phyloP scores from a whole-genome alignment of 192 early-diverging fungal species.

The Coemansia biformis region DNA sequence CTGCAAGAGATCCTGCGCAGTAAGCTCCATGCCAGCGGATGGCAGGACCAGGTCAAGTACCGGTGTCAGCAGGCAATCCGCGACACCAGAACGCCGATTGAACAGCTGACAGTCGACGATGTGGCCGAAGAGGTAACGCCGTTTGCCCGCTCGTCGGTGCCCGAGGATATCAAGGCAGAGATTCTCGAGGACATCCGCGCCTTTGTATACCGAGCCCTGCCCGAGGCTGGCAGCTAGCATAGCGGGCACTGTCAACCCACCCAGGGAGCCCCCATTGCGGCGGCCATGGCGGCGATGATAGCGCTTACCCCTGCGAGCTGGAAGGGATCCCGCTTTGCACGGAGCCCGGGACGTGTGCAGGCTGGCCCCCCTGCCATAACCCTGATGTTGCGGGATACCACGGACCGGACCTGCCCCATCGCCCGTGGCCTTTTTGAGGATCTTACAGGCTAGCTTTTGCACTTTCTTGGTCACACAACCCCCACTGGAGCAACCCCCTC shows the following conservation, averaged over 20 bases:
- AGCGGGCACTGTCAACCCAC: no score
- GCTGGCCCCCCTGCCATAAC: background rate
- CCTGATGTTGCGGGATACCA: no score
- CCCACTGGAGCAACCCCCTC: no score
- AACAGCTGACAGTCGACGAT: conserved; percentile 40
- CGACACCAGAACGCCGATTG: conserved; percentile 20
- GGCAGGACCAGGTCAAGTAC: conserved; percentile 50
- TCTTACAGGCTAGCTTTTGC: no score
- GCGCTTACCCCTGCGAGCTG: no score
- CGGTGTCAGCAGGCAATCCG: conserved; percentile 42
- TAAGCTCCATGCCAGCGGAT: conserved; percentile 44
- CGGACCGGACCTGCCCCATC: no score
- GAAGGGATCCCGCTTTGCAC: background rate
- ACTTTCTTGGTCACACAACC: no score
- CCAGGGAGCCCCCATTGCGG: no score
- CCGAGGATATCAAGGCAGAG: conserved; percentile 45
- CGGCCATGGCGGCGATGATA: no score
- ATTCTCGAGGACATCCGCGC: conserved; percentile 42
- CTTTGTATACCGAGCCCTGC: conserved; percentile 37
- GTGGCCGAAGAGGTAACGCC: conserved; percentile 47
- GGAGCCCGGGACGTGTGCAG: no score
- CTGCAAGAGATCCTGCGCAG: conserved; percentile 47
- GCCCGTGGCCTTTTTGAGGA: no score
- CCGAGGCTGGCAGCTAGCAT: conserved; percentile 26
- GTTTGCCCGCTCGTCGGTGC: conserved; percentile 32